Base-by-base conservation (phyloP, 306 rosid species). In the Glycine latifolia region DNA sequence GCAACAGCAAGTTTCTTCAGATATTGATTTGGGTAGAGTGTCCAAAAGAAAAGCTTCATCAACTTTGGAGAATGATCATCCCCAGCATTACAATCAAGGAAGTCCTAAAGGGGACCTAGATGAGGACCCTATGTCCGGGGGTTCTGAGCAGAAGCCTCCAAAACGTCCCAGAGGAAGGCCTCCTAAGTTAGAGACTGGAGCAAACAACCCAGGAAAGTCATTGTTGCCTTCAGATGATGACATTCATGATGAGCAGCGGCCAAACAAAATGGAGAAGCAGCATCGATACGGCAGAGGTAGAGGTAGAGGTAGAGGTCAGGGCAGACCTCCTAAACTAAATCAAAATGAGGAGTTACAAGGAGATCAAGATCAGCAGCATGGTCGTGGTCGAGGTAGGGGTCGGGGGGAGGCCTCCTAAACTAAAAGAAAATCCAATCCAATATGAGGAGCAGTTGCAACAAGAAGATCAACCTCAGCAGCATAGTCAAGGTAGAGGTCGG, bases 91-190 rank as follows among this genome's bases (percentile, higher is more conserved):
- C 60, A 58, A 37, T 84, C 73, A 67, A 37, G 77, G 8, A 74
- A 66, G 39, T 78, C 4, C 49, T 66, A 26, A 72, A 43, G 50
- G 48, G 41, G 73, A 17, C 14, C 53, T 15, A n/a, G 63, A 31
- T 31, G 82, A 70, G 63, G 76, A 61, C 6, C 48, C 58, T 10
- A 11, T 37, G 37, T 7, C 66, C 3, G 20, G 20, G 16, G 71
- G 12, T 80, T 16, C 20, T 14, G 26, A 54, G 15, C 33, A 26
- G 59, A 71, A 14, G 17, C 72, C 68, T 48, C 60, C 43, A 67
- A 84, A 74, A 66, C 73, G 68, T 58, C 46, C 54, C 6, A 58
- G 81, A 79, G 87, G 81, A 43, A 79, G 81, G 73, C 84, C 85
- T 71, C 61, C 14, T 77, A 77, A 80, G 46, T 11, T 49, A 54